Evolutionary conservation across 805 yeast species (phyloP).

Genomic region (Zygoascus flipseniorum): DNA sequence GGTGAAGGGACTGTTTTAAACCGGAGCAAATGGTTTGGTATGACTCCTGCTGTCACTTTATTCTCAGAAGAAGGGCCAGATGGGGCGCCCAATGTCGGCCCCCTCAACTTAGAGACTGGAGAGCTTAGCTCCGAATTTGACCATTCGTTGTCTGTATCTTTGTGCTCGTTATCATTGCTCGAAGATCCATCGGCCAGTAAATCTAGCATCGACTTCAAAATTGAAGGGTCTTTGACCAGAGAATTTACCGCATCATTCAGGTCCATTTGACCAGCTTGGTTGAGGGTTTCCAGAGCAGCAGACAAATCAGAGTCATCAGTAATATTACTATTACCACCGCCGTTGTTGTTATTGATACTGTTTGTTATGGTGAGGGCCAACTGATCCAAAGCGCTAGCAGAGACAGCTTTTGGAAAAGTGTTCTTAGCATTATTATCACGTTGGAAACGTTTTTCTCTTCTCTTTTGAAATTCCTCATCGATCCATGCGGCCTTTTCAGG

Average conservation of each 20-base stretch:
- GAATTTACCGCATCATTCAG: constrained; percentile 21
- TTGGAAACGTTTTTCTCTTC: constrained; percentile 52
- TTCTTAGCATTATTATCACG: constrained; percentile 23
- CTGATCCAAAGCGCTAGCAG: background rate
- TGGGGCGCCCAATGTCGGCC: background rate
- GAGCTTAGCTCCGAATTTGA: background rate
- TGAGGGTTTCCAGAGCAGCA: constrained; percentile 19
- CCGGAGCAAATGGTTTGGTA: background rate
- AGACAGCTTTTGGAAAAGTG: constrained; percentile 2
- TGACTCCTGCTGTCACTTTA: background rate
- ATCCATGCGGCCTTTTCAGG: constrained; percentile 60
- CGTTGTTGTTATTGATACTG: background rate
- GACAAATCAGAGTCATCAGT: constrained; percentile 2
- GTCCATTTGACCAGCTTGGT: constrained; percentile 15
- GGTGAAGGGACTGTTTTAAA: constrained; percentile 6
- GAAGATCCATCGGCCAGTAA: constrained; percentile 10
- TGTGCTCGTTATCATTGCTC: background rate
- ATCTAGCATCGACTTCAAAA: constrained; percentile 16
- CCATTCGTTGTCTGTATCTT: background rate
- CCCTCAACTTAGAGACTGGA: background rate
- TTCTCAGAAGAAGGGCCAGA: background rate
- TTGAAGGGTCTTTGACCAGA: constrained; percentile 21
- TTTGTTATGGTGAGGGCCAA: background rate
- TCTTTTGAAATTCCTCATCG: constrained; percentile 56
- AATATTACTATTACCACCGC: background rate